Evolutionary conservation across 129 eudicot species (phyloP).

Genomic region (Oenanthe sinensis): DNA sequence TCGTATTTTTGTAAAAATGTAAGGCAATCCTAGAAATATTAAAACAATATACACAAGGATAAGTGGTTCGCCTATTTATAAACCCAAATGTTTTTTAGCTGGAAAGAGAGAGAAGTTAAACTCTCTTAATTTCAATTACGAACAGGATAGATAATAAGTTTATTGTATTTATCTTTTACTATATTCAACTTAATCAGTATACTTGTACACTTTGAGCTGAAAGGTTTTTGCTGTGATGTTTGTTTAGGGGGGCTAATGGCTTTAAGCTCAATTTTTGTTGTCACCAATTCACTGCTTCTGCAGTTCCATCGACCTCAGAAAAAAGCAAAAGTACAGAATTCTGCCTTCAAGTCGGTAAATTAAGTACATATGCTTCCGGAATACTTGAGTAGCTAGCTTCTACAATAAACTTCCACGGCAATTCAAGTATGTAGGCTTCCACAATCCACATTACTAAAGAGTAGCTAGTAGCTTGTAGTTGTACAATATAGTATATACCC

Average conservation of each 20-base stretch:
- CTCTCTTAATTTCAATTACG: neutral
- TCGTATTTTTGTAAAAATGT: neutral
- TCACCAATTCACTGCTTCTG: constrained; percentile 77
- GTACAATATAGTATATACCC: neutral
- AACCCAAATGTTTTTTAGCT: neutral
- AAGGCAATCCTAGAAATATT: neutral
- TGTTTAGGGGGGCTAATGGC: constrained; percentile 92
- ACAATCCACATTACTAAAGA: neutral
- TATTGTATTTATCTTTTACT: neutral
- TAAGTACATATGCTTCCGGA: constrained; percentile 14
- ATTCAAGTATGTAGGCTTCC: neutral
- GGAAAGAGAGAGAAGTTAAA: neutral
- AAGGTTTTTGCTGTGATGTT: neutral
- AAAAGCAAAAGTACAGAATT: constrained; percentile 21
- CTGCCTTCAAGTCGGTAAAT: constrained; percentile 10
- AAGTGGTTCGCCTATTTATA: neutral
- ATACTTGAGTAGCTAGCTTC: neutral
- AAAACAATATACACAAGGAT: neutral
- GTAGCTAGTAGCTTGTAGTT: neutral
- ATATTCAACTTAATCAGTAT: neutral
- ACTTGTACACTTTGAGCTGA: neutral
- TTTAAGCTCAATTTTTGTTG: constrained; percentile 85
- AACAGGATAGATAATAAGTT: neutral
- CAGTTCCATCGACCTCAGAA: constrained; percentile 59
- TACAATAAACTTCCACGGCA: neutral